Evolutionary conservation across 1,284 basidiomycete genomes (phyloP), one percentile per base, ranked within the genome.

Genomic region (Apiotrichum montevideense): DNA sequence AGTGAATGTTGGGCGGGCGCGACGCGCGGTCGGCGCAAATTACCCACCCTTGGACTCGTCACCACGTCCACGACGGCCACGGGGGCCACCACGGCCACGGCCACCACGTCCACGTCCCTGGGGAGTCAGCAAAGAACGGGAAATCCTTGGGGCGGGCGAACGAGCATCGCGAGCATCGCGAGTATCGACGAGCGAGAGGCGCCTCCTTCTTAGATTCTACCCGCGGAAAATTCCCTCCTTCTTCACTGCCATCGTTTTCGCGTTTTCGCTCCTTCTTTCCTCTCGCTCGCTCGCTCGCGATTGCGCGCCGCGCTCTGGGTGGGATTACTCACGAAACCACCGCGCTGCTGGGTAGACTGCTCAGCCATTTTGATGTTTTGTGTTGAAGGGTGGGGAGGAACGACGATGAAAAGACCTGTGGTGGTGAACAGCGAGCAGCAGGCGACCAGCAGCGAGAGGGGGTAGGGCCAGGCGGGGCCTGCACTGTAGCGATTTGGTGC

Each of bases 21-120:
- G 29, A 29, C 29, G 29, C 3, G 29, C 29, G 29, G 6, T 42
- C 8, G 14, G 10, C 45, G 29, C 29, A 43, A 21, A 42, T 32
- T 39, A 43, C 40, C 7, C 45, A 35, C 46, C 29, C 49, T 50
- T 14, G 15, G 44, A 42, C 41, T 46, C 82, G 87, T 77, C 76
- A 94, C 94, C 94, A 98, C 81, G 87, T 59, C 93, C 92, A 71
- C 92, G 84, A 68, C 92, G 86, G 56, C 91, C 89, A 69, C 90
- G 83, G 47, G 88, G 87, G 51, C 87, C 87, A 71, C 89, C 89
- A 72, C 92, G 87, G 68, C 91, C 92, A 78, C 93, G 90, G 75
- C 80, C 87, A 70, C 88, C 88, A 72, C 91, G 87, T 68, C 90
- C 92, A 37, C 47, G 47, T 21, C 47, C 47, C 47, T 49, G 47